A percentile compares a stretch with the other conserved stretches of the same genome.
phyloP scores from a whole-genome alignment of 371 early-diverging fungal species.

The Rhizomucor pusillus region DNA sequence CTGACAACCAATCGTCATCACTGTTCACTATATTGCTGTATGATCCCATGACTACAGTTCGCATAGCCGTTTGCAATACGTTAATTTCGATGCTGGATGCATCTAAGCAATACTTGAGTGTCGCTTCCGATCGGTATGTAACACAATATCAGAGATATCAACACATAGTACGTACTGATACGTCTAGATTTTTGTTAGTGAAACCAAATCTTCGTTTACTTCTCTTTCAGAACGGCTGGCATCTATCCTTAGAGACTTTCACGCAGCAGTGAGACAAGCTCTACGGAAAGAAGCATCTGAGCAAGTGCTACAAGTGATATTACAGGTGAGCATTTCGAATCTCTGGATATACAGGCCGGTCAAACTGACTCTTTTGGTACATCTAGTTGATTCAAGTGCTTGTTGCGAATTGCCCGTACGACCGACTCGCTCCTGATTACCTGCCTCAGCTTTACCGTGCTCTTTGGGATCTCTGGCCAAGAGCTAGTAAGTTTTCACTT shows the following conservation, averaged over 20 bases:
- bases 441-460: conserved; percentile 29
- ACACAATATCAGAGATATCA: neutral
- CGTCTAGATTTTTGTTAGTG: neutral
- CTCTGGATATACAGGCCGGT: neutral
- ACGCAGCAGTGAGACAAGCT: conserved; percentile 34
- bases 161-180: neutral
- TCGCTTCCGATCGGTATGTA: conserved; percentile 56
- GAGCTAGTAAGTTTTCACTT: conserved; percentile 20
- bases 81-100: conserved; percentile 58
- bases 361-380: neutral
- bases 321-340: conserved; percentile 22
- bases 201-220: conserved; percentile 44
- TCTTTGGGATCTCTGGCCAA: conserved; percentile 22
- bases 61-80: conserved; percentile 53
- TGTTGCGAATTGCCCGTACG: conserved; percentile 46
- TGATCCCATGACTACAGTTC: conserved; percentile 43
- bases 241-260: conserved; percentile 40
- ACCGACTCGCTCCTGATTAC: conserved; percentile 37
- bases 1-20: conserved; percentile 42
- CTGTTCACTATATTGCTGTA: conserved; percentile 45
- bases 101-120: conserved; percentile 57
- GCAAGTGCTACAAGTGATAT: conserved; percentile 26
- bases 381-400: conserved; percentile 26
- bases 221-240: conserved; percentile 45
- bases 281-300: conserved; percentile 30